Conservation (phyloP, 805 yeast genomes). For the Naumovozyma dairenensis region DNA sequence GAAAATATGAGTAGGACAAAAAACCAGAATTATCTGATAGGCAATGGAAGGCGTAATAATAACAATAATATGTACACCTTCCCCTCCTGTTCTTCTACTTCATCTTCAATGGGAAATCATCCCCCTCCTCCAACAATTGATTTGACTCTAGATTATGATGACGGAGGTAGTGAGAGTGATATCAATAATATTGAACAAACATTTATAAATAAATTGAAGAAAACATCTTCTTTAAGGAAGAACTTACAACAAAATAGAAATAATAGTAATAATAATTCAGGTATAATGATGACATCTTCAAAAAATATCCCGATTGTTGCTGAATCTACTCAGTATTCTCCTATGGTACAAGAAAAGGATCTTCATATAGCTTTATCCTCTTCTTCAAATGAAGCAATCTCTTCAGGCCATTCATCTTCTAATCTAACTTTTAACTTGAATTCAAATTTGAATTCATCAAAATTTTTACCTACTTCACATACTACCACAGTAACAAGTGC, state of each 20-base stretch:
- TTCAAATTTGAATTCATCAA: background rate
- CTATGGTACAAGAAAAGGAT: constrained; percentile 1
- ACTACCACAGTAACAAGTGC: background rate
- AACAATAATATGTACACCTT: background rate
- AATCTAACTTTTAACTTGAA: background rate
- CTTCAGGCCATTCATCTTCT: constrained; percentile 1
- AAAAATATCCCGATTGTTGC: constrained; percentile 5
- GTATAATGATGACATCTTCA: constrained; percentile 3
- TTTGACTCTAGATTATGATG: constrained; percentile 18
- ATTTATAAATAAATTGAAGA: constrained; percentile 17
- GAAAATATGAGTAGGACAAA: background rate
- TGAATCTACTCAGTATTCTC: constrained; percentile 11
- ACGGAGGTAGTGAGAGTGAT: constrained; percentile 2
- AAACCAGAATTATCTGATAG: too few relatives aligned
- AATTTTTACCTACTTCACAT: background rate
- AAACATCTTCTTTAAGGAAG: constrained; percentile 6
- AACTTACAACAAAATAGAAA: background rate
- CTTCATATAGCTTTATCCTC: constrained; percentile 1
- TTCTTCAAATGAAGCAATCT: background rate
- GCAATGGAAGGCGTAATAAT: too few relatives aligned
- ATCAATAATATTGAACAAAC: constrained; percentile 7
- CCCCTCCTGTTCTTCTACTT: background rate
- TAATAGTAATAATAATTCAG: constrained; percentile 1
- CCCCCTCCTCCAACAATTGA: constrained; percentile 21
- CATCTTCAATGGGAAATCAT: background rate